Evolutionary conservation across 345 rosid species (phyloP), one percentile per base, ranked within the genome.

Genomic region (Brassica juncea): DNA sequence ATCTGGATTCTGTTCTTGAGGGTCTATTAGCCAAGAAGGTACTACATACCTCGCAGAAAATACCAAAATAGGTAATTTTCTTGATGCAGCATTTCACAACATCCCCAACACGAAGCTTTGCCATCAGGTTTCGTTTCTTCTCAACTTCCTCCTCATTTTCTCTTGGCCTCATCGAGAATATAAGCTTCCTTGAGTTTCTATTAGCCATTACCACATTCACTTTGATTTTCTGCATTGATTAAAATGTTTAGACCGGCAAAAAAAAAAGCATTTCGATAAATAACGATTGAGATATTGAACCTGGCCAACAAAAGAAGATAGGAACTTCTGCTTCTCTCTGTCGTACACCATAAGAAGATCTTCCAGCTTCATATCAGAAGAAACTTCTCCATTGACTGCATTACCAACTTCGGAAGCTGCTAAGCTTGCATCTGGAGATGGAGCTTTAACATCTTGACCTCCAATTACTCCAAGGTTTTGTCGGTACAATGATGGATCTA

Each of bases 281-380:
- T 27, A 27, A 27, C 30, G 30, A 2, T 27, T 27, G 30, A 27
- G 30, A 27, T 27, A 27, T 27, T 27, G 30, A 27, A 95, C 99
- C 96, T 95, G 98, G 76, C 93, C 92, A 82, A 95, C 89, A 86
- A 82, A 91, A 25, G 96, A 91, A 57, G 94, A 86, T 81, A 95
- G 71, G 81, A 92, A 95, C 82, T 86, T 93, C 80, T 88, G 88
- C 74, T 95, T 95, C 76, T 91, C 97, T 81, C 84, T 86, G 77
- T 95, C 93, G 74, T 95, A 95, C 15, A 92, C 84, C 77, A 72
- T 83, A 52, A 90, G 89, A 83, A 95, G 96, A 87, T 93, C 94
- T 83, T 86, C 92, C 85, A 93, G 84, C 77, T 87, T 89, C 94
- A 87, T 88, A 81, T 93, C 90, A 27, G 89, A 79, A 34, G 86